Base-by-base conservation (phyloP, 2,329 filamentous ascomycete genomes). In the Chrysoporthe cubensis region DNA sequence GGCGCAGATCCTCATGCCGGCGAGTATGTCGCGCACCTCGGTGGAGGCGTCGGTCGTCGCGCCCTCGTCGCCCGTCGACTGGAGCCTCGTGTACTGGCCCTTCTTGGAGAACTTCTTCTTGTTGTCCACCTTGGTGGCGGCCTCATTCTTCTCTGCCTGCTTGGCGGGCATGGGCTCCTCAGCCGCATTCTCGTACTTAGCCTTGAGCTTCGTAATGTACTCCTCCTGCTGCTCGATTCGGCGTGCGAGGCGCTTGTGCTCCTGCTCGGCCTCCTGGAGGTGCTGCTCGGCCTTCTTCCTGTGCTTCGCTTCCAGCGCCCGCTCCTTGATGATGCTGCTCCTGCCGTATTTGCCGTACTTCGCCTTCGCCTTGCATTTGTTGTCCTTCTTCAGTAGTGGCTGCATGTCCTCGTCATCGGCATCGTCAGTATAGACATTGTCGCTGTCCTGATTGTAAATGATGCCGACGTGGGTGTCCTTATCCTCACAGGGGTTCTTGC, bases 1-100 rank as follows among this genome's bases (percentile, higher is more conserved):
- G 3, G 66, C 66, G 16, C 62, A 61, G 58, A 69, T 68, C 66
- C 62, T 69, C 14, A 69, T 48, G 14, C 16, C 57, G 46, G 50
- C 43, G 57, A 69, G 63, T 40, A 69, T 57, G 40, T 26, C 40
- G 21, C 66, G 62, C 37, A 69, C 66, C 32, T 58, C 43, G 18
- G 61, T 50, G 40, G 63, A 66, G 18, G 46, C 54, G 44, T 68
- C 67, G 42, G 58, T 58, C 9, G 34, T n/a, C 26, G n/a, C 18
- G 13, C 26, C 42, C 3, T 40, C 7, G 42, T 60, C 61, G 11
- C 21, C 16, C 50, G 50, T 18, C 8, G 62, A 59, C 3, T 62
- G 34, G 4, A 46, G 26, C 37, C 13, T 61, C 7, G 9, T n/a
- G 21, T 44, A 32, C 26, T 34, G 14, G n/a, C 5, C 2, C 58